These are phyloP conservation scores for Penicillium sp. DNA, from an alignment of 2,329 filamentous ascomycete species.

Conservation along the genomic window DNA sequence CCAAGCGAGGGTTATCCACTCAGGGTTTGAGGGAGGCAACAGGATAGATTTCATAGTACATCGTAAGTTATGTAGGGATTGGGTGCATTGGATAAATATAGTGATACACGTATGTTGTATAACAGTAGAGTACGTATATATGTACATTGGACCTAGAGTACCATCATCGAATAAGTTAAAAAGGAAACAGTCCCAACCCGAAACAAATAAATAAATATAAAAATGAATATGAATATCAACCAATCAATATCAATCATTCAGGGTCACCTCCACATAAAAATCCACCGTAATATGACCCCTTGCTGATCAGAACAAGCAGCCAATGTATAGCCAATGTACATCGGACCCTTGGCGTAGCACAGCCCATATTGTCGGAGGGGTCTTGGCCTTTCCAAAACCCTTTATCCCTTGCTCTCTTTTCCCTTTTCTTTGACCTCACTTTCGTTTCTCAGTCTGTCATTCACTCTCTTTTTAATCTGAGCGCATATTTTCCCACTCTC, in stretches of 20 bases:
- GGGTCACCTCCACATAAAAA: neutral
- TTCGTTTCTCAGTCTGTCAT: slow-evolving; percentile 16
- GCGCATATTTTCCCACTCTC: slow-evolving; percentile 12
- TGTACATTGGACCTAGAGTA: neutral
- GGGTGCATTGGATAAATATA: neutral
- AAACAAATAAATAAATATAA: neutral
- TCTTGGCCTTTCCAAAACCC: neutral
- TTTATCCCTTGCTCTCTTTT: slow-evolving; percentile 18
- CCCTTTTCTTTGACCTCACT: slow-evolving; percentile 15
- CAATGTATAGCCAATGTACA: slow-evolving; percentile 1
- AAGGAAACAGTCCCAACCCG: neutral
- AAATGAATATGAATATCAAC: neutral
- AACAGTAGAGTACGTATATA: no score
- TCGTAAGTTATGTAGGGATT: neutral
- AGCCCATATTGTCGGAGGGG: neutral
- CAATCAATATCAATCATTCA: neutral
- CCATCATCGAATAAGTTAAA: neutral
- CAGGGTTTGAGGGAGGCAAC: neutral
- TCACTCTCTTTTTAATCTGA: slow-evolving; percentile 15
- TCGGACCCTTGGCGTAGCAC: slow-evolving; percentile 5
- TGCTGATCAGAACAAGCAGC: slow-evolving; percentile 8
- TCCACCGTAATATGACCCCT: slow-evolving; percentile 8
- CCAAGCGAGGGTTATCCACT: slow-evolving; percentile 3
- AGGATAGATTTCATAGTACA: neutral
- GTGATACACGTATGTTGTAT: neutral